Conservation (phyloP, 352 stramenopile genomes). For the Halophytophthora batemanensis region DNA sequence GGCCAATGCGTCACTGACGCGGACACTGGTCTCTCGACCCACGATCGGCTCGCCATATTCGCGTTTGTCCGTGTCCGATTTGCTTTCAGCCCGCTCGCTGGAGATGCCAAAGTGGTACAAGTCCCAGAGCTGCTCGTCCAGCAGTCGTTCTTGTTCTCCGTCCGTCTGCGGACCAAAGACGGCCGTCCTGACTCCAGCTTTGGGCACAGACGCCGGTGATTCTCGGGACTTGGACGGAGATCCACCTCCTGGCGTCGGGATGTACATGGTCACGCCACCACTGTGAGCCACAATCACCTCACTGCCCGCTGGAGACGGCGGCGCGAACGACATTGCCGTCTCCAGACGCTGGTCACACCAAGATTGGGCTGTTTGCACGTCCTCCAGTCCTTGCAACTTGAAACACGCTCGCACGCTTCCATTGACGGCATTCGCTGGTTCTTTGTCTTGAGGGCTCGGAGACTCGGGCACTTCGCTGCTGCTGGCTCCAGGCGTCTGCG, state of each 20-base stretch:
- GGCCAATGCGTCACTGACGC: conserved; percentile 48
- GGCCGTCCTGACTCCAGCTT: conserved; percentile 4
- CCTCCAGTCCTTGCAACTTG: no score
- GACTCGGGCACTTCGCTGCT: neutral
- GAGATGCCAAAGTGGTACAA: conserved; percentile 59
- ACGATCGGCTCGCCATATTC: no score
- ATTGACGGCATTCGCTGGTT: no score
- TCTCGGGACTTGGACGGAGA: conserved; percentile 21
- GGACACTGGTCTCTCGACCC: conserved; percentile 49
- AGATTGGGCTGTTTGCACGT: no score
- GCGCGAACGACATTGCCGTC: no score
- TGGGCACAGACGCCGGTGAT: no score
- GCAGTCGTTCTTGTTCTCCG: conserved; percentile 28
- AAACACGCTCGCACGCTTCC: no score
- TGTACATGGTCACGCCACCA: conserved; percentile 51
- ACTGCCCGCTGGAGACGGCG: no score
- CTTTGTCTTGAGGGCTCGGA: no score
- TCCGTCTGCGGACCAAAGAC: conserved; percentile 16
- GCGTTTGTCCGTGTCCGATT: neutral
- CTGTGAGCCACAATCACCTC: conserved; percentile 38
- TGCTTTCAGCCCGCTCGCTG: conserved; percentile 16
- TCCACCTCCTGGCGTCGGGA: conserved; percentile 24
- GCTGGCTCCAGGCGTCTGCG: conserved; percentile 8
- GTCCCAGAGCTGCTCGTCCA: conserved; percentile 60
- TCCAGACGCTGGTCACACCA: no score